A percentile compares a stretch with the other conserved stretches of the same genome.
These are phyloP conservation scores for Botryotinia convoluta DNA, from an alignment of 2,329 filamentous ascomycete species.

Conservation along the genomic window DNA sequence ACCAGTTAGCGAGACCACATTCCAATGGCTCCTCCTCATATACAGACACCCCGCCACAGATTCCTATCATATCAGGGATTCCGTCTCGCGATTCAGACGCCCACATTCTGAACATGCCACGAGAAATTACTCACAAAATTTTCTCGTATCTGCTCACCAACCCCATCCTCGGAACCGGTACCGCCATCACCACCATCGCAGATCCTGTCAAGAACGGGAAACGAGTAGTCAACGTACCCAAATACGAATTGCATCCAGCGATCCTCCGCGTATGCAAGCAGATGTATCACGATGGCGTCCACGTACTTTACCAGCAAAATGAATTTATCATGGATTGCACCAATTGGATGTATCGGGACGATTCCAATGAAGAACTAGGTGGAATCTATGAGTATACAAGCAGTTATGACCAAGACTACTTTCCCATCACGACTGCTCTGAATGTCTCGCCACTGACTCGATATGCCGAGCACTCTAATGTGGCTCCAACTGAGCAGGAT, in stretches of 20 bases:
- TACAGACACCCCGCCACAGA: rapidly evolving
- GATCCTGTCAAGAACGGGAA: background rate
- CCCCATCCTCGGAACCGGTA: background rate
- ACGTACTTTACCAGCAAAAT: background rate
- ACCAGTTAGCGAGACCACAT: no score
- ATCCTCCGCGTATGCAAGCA: background rate
- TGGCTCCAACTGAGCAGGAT: background rate
- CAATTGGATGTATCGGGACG: background rate
- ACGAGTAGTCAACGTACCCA: background rate
- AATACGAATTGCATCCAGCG: background rate
- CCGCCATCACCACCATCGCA: background rate
- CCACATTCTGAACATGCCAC: background rate
- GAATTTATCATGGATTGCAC: slow-evolving; percentile 6
- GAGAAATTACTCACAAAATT: background rate
- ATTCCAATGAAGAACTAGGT: no score
- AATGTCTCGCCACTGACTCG: background rate
- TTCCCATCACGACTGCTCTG: background rate
- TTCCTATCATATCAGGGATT: background rate
- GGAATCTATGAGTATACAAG: background rate
- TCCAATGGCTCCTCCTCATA: background rate
- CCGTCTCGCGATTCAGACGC: background rate
- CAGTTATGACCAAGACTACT: background rate
- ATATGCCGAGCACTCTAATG: background rate
- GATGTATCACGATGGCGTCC: background rate
- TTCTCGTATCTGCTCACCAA: background rate